phyloP scores from a whole-genome alignment of 2,329 filamentous ascomycete genomes.

The Didymella exigua region DNA sequence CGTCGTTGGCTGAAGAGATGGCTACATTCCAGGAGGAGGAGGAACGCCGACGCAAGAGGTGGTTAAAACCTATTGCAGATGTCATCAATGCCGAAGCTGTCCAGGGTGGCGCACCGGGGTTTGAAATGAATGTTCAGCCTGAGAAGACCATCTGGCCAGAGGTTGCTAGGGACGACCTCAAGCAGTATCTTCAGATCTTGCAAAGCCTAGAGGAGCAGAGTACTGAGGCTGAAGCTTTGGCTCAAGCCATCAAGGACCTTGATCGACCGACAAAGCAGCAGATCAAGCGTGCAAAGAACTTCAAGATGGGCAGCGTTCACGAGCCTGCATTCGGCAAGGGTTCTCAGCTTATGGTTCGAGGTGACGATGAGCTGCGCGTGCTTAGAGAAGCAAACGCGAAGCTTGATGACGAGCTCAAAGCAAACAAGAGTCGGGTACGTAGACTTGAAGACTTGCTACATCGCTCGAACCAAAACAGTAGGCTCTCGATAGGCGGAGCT shows the following conservation, averaged over 20 bases:
- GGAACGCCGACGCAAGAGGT: constrained; percentile 82
- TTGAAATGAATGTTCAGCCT: constrained; percentile 84
- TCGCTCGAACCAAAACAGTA: constrained; percentile 69
- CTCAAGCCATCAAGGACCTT: constrained; percentile 78
- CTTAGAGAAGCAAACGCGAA: constrained; percentile 61
- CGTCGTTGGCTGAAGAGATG: constrained; percentile 89
- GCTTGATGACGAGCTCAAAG: constrained; percentile 68
- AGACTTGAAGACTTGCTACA: constrained; percentile 92
- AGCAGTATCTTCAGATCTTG: constrained; percentile 72
- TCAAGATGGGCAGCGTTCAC: constrained; percentile 95
- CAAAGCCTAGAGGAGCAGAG: constrained; percentile 69
- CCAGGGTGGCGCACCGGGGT: constrained; percentile 72
- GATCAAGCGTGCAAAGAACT: constrained; percentile 83
- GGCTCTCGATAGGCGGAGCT: constrained; percentile 59
- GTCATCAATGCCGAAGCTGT: constrained; percentile 69
- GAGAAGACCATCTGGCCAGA: constrained; percentile 82
- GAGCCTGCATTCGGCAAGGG: constrained; percentile 88
- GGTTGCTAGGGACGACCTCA: constrained; percentile 75
- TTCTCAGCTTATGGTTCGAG: constrained; percentile 76
- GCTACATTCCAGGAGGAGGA: constrained; percentile 92
- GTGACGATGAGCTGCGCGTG: constrained; percentile 77
- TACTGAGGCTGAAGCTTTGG: constrained; percentile 71
- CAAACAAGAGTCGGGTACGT: constrained; percentile 89
- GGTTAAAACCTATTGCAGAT: constrained; percentile 83
- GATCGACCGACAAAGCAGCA: constrained; percentile 84